These are phyloP conservation scores for Trichoderma atrobrunneum DNA, from an alignment of 2,329 filamentous ascomycete genomes.

Conservation along the genomic window DNA sequence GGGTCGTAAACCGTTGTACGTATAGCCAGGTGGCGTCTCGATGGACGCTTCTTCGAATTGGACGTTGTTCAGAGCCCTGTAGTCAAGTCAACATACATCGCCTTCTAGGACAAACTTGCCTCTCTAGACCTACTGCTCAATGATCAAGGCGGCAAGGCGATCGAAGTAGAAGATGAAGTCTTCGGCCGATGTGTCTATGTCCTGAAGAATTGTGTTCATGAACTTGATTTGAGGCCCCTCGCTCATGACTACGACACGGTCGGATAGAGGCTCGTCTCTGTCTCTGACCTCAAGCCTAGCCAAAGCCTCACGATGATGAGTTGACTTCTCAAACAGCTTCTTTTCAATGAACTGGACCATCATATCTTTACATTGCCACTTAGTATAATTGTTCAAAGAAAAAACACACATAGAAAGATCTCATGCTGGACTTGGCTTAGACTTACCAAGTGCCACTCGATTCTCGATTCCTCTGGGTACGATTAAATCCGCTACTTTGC, in stretches of 20 bases:
- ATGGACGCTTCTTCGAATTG: slow-evolving; percentile 64
- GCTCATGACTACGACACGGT: slow-evolving; percentile 70
- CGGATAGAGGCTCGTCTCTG: slow-evolving; percentile 68
- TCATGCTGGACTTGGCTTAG: background rate
- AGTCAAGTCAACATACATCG: slow-evolving; percentile 17
- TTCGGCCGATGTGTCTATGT: slow-evolving; percentile 73
- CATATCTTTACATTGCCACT: slow-evolving; percentile 60
- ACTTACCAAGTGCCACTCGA: slow-evolving; percentile 76
- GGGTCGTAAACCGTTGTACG: slow-evolving; percentile 69
- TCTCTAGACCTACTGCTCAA: slow-evolving; percentile 62
- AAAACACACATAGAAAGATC: background rate
- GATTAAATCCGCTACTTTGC: slow-evolving; percentile 90
- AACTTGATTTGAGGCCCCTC: slow-evolving; percentile 77
- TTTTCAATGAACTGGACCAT: slow-evolving; percentile 90
- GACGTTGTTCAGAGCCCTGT: slow-evolving; percentile 72
- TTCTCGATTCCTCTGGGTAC: slow-evolving; percentile 95
- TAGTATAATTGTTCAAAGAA: slow-evolving; percentile 6
- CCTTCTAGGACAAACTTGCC: background rate
- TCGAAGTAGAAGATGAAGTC: slow-evolving; percentile 99
- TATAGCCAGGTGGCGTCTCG: slow-evolving; percentile 65
- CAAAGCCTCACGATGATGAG: slow-evolving; percentile 75
- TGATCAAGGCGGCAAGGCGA: slow-evolving; percentile 75
- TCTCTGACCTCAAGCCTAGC: slow-evolving; percentile 70
- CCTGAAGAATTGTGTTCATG: slow-evolving; percentile 88
- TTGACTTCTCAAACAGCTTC: slow-evolving; percentile 82